Percentiles rank a stretch among this genome's conserved stretches.
These are phyloP conservation scores for Neoboletus magnificus DNA, from an alignment of 768 basidiomycete genomes.

Conservation along the genomic window DNA sequence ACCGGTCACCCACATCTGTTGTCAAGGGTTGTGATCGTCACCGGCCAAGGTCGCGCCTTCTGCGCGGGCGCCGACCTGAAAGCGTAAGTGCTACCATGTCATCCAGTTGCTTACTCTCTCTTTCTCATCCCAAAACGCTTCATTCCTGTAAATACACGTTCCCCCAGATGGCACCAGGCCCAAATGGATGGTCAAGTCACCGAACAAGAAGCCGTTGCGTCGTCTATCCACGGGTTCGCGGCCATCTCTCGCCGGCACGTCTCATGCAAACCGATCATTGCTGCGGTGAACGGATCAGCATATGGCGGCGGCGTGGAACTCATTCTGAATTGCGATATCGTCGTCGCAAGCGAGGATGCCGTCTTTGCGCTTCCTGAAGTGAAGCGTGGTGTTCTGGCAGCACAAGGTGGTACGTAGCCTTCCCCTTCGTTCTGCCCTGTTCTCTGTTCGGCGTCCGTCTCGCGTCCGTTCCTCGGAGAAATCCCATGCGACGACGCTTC, in stretches of 20 bases:
- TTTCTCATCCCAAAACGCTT: background rate
- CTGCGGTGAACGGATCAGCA: slow-evolving; percentile 75
- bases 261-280: slow-evolving; percentile 71
- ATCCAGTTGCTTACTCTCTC: background rate
- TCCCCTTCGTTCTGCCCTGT: background rate
- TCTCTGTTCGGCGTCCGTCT: background rate
- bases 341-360: slow-evolving; percentile 63
- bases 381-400: slow-evolving; percentile 69
- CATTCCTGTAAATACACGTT: background rate
- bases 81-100: slow-evolving; percentile 44
- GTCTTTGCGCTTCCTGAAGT: slow-evolving; percentile 77
- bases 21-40: slow-evolving; percentile 68
- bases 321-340: slow-evolving; percentile 73
- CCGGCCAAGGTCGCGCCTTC: slow-evolving; percentile 69
- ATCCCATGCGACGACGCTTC: background rate
- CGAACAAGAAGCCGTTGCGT: slow-evolving; percentile 42
- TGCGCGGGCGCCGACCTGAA: slow-evolving; percentile 81
- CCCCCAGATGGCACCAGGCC: slow-evolving; percentile 55
- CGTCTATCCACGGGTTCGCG: slow-evolving; percentile 60
- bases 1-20: background rate
- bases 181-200: slow-evolving; percentile 43
- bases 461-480: background rate
- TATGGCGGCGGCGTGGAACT: slow-evolving; percentile 68
- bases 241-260: slow-evolving; percentile 63
- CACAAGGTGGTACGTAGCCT: slow-evolving; percentile 57